Evolutionary conservation across 1,284 basidiomycete species (phyloP), one percentile per base, ranked within the genome.

Genomic region (Austropuccinia psidii): DNA sequence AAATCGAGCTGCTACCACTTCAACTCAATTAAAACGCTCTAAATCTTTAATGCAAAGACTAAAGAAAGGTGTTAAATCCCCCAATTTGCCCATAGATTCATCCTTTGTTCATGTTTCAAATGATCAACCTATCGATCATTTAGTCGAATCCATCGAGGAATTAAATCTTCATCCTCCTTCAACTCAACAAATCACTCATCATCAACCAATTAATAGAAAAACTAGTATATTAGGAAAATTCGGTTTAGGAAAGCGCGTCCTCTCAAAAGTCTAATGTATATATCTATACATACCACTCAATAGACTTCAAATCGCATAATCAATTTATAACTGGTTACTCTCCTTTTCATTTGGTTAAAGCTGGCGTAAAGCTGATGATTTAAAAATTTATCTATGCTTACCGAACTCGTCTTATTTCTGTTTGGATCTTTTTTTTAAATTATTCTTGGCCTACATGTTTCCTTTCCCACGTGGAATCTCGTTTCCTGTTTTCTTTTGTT

Each of bases 41-140:
- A 90, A 87, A 80, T 90, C 89, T 15, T 82, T 91, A 76, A 90
- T 91, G 86, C 88, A 90, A 65, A 87, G 89, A 75, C 89, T 91
- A 77, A 87, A 88, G 75, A 89, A 87, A 81, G 89, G 90, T 88
- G 87, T 89, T 52, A 89, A 90, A 78, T 82, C 86, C 17, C 89
- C 89, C 15, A 90, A 90, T 76, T 86, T 90, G 0, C 90, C 89
- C n/a, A 85, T 88, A n/a, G 61, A 68, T 19, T 82, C 81, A 52
- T 47, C 19, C 47, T 13, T 33, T 39, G 19, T 54, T 37, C 21
- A 24, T 54, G 24, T 41, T 29, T 54, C n/a, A 54, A 15, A 54
- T 24, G 27, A 54, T 24, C 15, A 54, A 4, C 21, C 27, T 0
- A 39, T 37, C 7, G 52, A 54, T 15, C 31, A 37, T 1, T 8